Base-by-base conservation (phyloP, 306 rosid genomes). In the Prunus dulcis region DNA sequence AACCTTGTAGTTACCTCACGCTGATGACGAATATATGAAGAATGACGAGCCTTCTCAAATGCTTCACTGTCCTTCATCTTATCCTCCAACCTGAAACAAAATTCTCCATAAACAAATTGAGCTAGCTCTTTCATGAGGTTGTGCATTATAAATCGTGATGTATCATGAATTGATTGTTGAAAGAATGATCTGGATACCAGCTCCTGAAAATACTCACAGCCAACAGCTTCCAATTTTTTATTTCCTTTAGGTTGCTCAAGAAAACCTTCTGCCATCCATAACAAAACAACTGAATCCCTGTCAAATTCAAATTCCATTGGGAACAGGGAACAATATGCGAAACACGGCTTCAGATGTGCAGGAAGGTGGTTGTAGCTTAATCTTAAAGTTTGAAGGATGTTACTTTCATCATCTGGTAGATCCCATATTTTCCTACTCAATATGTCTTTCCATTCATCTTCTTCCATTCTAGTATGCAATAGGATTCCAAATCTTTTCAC, bases 261-360 rank as follows among this genome's bases (percentile, higher is more conserved):
- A 68, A 82, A 73, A n/a, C 85, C 85, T 69, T 82, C 85, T 1
- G 82, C 82, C 85, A 82, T 82, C 85, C 82, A 82, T 53, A 78
- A 61, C 66, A 73, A 45, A 28, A 77, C 76, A n/a, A 82, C 73
- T 25, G 79, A 67, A 32, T 73, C 79, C 79, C 69, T 78, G 68
- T 82, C 82, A 47, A 67, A 78, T 53, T 78, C 69, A 34, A 51
- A 56, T 15, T 69, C 79, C 18, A 3, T 8, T 11, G 82, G 85
- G 46, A 82, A 78, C 9, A 82, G 65, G 9, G 85, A 74, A 60
- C 79, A 78, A 3, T 67, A 82, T 12, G 82, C 76, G 32, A 78
- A 78, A 68, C 85, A 82, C 0, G 76, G 85, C 73, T 82, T 82
- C 56, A 78, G 63, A 72, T 73, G 79, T 20, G 82, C 49, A 73